phyloP scores from a whole-genome alignment of 2,329 filamentous ascomycete genomes.

The Leptographium galeiforme region DNA sequence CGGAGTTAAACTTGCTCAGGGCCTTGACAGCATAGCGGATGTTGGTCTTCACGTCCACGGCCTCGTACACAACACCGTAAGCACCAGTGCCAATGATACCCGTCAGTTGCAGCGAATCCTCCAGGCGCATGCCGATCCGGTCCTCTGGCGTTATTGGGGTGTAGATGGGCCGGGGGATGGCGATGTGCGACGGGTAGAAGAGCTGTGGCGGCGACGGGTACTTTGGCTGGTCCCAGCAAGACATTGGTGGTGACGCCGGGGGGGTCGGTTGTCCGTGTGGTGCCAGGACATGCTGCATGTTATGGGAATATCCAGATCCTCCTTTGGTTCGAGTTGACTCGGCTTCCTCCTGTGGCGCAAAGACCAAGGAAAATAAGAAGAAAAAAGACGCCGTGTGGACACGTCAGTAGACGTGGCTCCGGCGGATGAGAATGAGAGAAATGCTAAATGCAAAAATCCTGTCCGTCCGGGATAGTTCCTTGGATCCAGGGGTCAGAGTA shows the following conservation, averaged over 20 bases:
- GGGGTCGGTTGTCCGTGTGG: slow-evolving; percentile 42
- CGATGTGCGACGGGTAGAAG: slow-evolving; percentile 25
- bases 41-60: slow-evolving; percentile 69
- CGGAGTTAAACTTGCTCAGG: slow-evolving; percentile 74
- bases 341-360: background rate
- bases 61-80: slow-evolving; percentile 91
- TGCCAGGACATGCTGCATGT: slow-evolving; percentile 45
- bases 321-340: background rate
- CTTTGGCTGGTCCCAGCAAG: slow-evolving; percentile 33
- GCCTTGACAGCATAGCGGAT: slow-evolving; percentile 91
- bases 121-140: slow-evolving; percentile 71
- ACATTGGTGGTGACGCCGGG: slow-evolving; percentile 37
- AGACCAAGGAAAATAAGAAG: background rate
- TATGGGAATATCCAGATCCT: slow-evolving; percentile 21
- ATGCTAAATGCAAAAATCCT: background rate
- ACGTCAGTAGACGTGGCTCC: background rate
- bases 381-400: background rate
- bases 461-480: slow-evolving; percentile 4
- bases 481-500: slow-evolving; percentile 10
- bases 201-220: slow-evolving; percentile 27
- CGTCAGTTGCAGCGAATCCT: slow-evolving; percentile 69
- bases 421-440: background rate
- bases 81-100: slow-evolving; percentile 83
- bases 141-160: slow-evolving; percentile 62
- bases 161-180: slow-evolving; percentile 20